These are phyloP conservation scores for Tillandsia fasciculata DNA, from an alignment of 176 grass and related monocot genomes.

Conservation along the genomic window DNA sequence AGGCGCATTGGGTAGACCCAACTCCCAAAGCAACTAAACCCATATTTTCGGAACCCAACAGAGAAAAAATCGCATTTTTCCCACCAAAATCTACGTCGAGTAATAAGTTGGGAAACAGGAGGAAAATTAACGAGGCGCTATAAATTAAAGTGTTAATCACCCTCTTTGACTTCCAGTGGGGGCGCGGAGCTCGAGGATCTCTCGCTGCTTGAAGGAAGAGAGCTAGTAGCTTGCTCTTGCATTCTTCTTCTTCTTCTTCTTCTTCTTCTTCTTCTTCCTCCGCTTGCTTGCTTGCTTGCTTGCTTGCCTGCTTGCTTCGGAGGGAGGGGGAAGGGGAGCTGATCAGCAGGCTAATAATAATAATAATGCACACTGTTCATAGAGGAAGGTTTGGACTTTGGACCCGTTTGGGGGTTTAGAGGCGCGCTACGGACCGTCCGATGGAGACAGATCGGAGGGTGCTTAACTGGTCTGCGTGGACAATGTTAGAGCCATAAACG, in stretches of 20 bases:
- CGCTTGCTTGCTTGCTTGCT: not conserved
- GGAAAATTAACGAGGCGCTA: too few species aligned
- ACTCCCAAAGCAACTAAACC: not conserved
- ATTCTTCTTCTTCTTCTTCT: constrained; percentile 28
- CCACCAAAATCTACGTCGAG: not conserved
- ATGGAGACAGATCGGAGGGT: constrained; percentile 20
- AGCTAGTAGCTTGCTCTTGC: constrained; percentile 57
- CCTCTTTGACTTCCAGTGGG: constrained; percentile 19
- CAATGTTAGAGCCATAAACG: constrained; percentile 18
- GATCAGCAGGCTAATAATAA: not conserved
- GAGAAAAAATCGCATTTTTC: not conserved
- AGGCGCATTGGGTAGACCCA: too few species aligned
- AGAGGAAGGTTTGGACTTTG: not conserved
- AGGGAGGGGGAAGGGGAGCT: constrained; percentile 7
- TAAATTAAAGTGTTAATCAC: not conserved
- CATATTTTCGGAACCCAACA: not conserved
- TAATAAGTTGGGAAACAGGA: not conserved
- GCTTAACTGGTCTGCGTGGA: constrained; percentile 10
- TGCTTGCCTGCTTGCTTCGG: not conserved
- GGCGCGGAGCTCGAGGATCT: constrained; percentile 72
- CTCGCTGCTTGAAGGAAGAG: constrained; percentile 61
- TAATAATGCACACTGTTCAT: not conserved
- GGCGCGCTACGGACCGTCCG: constrained; percentile 20
- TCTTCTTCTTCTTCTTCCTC: not conserved
- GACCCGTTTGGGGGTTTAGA: not conserved